phyloP scores from a whole-genome alignment of 805 yeast species.

The Nakazawaea ishiwadae region DNA sequence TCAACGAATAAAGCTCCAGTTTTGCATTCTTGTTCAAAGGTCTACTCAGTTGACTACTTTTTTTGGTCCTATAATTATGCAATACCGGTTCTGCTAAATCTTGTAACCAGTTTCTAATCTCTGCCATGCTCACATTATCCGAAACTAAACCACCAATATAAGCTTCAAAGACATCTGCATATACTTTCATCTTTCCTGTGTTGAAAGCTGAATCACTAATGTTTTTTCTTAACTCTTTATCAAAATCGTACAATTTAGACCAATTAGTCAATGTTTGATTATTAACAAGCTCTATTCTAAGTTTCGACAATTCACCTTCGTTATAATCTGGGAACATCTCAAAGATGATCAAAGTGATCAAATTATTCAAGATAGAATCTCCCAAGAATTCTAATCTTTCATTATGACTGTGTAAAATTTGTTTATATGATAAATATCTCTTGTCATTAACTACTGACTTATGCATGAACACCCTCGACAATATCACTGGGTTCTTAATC shows the following conservation, averaged over 20 bases:
- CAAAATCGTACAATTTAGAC: conserved; percentile 64
- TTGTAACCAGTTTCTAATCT: conserved; percentile 53
- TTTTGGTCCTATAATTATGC: conserved; percentile 26
- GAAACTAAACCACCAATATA: conserved; percentile 80
- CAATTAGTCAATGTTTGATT: conserved; percentile 70
- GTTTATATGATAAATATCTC: conserved; percentile 49
- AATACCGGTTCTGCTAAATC: conserved; percentile 45
- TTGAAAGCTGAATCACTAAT: conserved; percentile 39
- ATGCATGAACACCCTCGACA: conserved; percentile 75
- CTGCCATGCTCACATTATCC: conserved; percentile 44
- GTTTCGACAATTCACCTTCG: conserved; percentile 76
- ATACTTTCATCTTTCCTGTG: conserved; percentile 60
- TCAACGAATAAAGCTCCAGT: conserved; percentile 66
- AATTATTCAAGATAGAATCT: conserved; percentile 73
- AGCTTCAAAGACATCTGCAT: conserved; percentile 92
- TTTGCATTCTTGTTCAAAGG: conserved; percentile 66
- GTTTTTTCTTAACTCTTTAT: conserved; percentile 46
- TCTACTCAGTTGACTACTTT: conserved; percentile 25
- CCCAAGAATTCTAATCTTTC: conserved; percentile 90
- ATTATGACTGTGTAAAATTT: conserved; percentile 61
- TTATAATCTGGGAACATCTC: conserved; percentile 60
- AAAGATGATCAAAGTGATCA: conserved; percentile 67
- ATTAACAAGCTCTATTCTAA: conserved; percentile 67
- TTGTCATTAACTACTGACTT: conserved; percentile 64
- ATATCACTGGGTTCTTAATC: conserved; percentile 53